phyloP scores from a whole-genome alignment of 2,329 filamentous ascomycete species.

The Colletotrichum eleusines region DNA sequence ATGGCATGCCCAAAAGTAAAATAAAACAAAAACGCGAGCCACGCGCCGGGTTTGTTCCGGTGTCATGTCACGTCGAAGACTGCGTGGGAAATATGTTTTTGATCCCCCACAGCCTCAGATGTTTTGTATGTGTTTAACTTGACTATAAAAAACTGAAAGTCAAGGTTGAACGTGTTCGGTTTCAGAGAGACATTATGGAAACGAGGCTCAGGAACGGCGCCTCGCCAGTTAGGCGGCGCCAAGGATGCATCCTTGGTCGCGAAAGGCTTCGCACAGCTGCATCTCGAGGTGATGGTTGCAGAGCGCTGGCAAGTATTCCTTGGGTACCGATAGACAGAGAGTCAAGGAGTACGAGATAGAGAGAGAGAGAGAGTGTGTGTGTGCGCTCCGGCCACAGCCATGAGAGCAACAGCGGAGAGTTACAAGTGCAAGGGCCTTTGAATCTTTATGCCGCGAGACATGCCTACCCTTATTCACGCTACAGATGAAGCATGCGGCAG shows the following conservation, averaged over 20 bases:
- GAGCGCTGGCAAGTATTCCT: not conserved
- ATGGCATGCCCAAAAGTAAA: not conserved
- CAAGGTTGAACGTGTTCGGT: conserved; percentile 9
- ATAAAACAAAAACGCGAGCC: not conserved
- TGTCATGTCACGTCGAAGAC: conserved; percentile 15
- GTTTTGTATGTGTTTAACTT: not conserved
- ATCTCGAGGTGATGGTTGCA: not conserved
- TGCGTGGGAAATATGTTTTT: conserved; percentile 21
- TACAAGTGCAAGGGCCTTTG: conserved; percentile 11
- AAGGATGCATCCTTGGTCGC: conserved; percentile 8
- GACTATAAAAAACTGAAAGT: not conserved
- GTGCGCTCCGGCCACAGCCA: conserved; percentile 13
- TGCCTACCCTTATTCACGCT: not conserved
- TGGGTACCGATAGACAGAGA: not conserved
- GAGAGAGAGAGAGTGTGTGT: too few relatives aligned
- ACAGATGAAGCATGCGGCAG: not conserved
- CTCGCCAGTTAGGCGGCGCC: not conserved
- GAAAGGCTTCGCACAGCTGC: conserved; percentile 21
- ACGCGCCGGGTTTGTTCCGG: conserved; percentile 9
- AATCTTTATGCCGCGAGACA: not conserved
- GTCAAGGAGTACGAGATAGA: not conserved
- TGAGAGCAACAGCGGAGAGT: not conserved
- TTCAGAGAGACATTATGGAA: conserved; percentile 21
- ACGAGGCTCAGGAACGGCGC: conserved; percentile 15
- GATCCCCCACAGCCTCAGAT: not conserved